Percentiles rank a stretch among this genome's conserved stretches.
phyloP scores from a whole-genome alignment of 768 basidiomycete species.

The Collybiopsis luxurians region DNA sequence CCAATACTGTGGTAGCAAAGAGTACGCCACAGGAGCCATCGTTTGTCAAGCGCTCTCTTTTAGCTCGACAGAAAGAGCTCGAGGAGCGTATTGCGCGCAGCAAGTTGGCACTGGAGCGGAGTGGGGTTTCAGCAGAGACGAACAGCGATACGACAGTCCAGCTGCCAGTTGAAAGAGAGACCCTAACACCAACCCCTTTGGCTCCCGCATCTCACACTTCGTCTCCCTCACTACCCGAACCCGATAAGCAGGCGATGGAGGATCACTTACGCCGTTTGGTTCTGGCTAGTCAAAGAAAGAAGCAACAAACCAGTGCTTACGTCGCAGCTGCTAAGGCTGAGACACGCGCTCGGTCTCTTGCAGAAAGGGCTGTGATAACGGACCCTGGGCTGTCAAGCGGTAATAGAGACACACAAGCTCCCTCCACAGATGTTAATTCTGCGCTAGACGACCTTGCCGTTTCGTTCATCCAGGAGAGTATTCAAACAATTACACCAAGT shows the following conservation, averaged over 20 bases:
- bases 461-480: slow-evolving; percentile 57
- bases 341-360: neutral
- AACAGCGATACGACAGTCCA: neutral
- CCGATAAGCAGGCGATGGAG: slow-evolving; percentile 38
- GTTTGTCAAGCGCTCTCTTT: slow-evolving; percentile 33
- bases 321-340: slow-evolving; percentile 12
- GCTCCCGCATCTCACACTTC: neutral
- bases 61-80: slow-evolving; percentile 42
- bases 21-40: slow-evolving; percentile 35
- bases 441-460: slow-evolving; percentile 54
- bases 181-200: neutral
- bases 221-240: neutral
- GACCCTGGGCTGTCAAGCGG: neutral
- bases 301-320: neutral
- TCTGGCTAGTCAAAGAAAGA: slow-evolving; percentile 13
- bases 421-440: slow-evolving; percentile 12
- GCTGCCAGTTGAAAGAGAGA: neutral
- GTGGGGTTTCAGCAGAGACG: neutral
- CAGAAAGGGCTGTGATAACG: neutral
- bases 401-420: neutral
- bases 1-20: slow-evolving; percentile 14
- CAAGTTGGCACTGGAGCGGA: slow-evolving; percentile 30
- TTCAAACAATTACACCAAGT: slow-evolving; percentile 39
- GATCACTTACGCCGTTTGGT: slow-evolving; percentile 36
- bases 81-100: slow-evolving; percentile 39